These are phyloP conservation scores for Nemania serpens DNA, from an alignment of 2,329 filamentous ascomycete genomes.

Conservation along the genomic window DNA sequence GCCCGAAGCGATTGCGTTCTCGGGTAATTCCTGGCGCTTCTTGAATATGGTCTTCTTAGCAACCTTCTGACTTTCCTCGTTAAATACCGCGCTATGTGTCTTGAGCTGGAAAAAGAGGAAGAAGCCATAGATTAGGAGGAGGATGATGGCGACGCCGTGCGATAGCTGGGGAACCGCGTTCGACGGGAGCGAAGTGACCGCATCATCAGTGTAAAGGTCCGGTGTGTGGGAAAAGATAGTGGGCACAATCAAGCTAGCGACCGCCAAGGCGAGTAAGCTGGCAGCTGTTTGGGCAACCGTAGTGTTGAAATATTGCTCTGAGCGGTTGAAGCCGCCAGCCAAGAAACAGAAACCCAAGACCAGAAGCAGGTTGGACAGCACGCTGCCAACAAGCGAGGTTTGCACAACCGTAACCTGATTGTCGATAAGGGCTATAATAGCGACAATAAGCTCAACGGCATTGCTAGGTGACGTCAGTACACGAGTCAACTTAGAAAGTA, in stretches of 20 bases:
- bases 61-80: constrained; percentile 77
- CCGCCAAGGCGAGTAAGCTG: constrained; percentile 76
- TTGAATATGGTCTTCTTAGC: constrained; percentile 34
- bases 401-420: constrained; percentile 83
- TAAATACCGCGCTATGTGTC: constrained; percentile 81
- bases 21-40: constrained; percentile 28
- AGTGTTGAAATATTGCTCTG: constrained; percentile 88
- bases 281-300: constrained; percentile 90
- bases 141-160: constrained; percentile 75
- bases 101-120: constrained; percentile 93
- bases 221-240: constrained; percentile 74
- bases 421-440: constrained; percentile 78
- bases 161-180: constrained; percentile 67
- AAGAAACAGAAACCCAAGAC: constrained; percentile 95
- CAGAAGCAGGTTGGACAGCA: constrained; percentile 86
- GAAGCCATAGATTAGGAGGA: constrained; percentile 79
- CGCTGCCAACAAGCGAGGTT: constrained; percentile 88
- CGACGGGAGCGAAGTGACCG: constrained; percentile 53
- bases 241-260: constrained; percentile 84
- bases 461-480: constrained; percentile 55
- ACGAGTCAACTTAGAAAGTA: not conserved
- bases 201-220: constrained; percentile 43
- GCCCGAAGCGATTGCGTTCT: constrained; percentile 34
- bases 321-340: constrained; percentile 76
- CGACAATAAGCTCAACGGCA: constrained; percentile 87